A percentile compares a stretch with the other conserved stretches of the same genome.
Evolutionary conservation across 495 filamentous ascomycete species (phyloP).

Genomic region (Massariosphaeria phaeospora): DNA sequence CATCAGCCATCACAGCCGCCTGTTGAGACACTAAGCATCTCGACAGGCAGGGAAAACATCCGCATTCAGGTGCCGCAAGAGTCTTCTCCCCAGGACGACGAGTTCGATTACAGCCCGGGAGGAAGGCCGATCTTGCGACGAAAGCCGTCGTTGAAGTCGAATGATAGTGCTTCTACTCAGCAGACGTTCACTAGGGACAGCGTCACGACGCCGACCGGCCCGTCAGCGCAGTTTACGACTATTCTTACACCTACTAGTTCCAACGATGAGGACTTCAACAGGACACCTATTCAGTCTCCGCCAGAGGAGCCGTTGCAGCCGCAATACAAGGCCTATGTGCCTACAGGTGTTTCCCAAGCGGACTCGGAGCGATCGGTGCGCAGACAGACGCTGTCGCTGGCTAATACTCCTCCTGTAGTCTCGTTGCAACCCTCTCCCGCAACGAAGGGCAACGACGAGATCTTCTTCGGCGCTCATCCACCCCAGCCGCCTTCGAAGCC

Average conservation of each 20-base stretch:
- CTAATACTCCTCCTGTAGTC: neutral
- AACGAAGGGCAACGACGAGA: conserved; percentile 26
- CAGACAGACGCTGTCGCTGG: conserved; percentile 21
- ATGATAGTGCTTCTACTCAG: conserved; percentile 3
- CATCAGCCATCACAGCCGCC: neutral
- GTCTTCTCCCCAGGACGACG: neutral
- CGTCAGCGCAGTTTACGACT: conserved; percentile 16
- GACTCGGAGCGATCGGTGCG: conserved; percentile 2
- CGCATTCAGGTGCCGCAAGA: conserved; percentile 19
- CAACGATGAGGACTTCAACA: conserved; percentile 26
- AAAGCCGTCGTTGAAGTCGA: conserved; percentile 14
- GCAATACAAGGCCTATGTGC: conserved; percentile 23
- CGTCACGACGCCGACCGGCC: conserved; percentile 1
- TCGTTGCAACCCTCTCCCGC: neutral
- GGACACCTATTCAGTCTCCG: conserved; percentile 21
- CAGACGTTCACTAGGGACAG: conserved; percentile 10
- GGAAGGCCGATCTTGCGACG: conserved; percentile 24
- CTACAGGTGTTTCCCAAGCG: neutral
- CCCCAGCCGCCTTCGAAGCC: conserved; percentile 5
- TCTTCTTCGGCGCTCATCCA: conserved; percentile 16
- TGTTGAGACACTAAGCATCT: neutral
- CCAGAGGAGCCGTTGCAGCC: conserved; percentile 16
- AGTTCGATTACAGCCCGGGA: conserved; percentile 29
- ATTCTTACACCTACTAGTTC: conserved; percentile 30
- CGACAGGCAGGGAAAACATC: conserved; percentile 4